These are phyloP conservation scores for Aureobasidium leucospermi DNA, from an alignment of 2,329 filamentous ascomycete genomes.

Conservation along the genomic window DNA sequence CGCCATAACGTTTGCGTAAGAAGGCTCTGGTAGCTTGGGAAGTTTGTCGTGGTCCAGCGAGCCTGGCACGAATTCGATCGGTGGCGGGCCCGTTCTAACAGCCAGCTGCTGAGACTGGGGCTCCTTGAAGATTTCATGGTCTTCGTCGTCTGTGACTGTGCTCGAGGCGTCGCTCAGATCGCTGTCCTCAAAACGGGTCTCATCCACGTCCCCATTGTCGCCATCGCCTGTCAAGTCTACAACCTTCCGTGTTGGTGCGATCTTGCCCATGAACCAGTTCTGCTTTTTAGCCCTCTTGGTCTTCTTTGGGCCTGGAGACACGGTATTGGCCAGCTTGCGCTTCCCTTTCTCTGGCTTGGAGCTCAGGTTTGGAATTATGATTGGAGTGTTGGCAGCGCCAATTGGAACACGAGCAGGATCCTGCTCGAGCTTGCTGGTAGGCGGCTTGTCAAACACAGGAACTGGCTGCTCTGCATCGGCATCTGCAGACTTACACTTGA, in stretches of 20 bases:
- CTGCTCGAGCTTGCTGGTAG: conserved; percentile 26
- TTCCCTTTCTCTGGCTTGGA: conserved; percentile 31
- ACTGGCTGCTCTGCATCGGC: conserved; percentile 16
- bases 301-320: conserved; percentile 16
- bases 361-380: conserved; percentile 49
- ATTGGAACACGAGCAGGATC: conserved; percentile 34
- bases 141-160: conserved; percentile 43
- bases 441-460: background rate
- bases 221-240: conserved; percentile 31
- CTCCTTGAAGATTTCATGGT: conserved; percentile 32
- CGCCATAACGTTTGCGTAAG: conserved; percentile 55
- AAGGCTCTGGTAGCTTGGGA: conserved; percentile 57
- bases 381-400: conserved; percentile 30
- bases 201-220: background rate
- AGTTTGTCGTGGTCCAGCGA: conserved; percentile 55
- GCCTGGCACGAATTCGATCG: conserved; percentile 61
- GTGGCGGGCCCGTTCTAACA: conserved; percentile 18
- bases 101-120: conserved; percentile 13
- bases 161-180: conserved; percentile 37
- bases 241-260: conserved; percentile 23
- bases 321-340: conserved; percentile 14
- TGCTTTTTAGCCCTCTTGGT: conserved; percentile 15
- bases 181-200: conserved; percentile 16
- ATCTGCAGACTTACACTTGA: conserved; percentile 30
- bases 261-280: conserved; percentile 22